These are phyloP conservation scores for Tolypocladium nubicola DNA, from an alignment of 2,329 filamentous ascomycete genomes.

Conservation along the genomic window DNA sequence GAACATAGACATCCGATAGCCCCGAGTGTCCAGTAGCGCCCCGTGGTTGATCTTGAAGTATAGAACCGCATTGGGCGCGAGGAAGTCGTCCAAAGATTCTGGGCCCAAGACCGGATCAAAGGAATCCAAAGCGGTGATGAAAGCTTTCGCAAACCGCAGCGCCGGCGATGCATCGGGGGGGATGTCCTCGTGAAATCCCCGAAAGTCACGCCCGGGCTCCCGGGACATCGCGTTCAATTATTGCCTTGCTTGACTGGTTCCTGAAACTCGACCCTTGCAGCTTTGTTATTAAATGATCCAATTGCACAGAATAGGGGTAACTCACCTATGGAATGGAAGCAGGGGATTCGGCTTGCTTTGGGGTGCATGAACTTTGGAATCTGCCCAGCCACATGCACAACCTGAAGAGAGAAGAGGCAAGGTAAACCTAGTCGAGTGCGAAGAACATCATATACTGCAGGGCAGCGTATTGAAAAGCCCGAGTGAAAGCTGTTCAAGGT, in stretches of 20 bases:
- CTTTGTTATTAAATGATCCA: neutral
- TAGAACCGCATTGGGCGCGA: neutral
- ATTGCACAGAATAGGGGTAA: too few species aligned
- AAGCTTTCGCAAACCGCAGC: neutral
- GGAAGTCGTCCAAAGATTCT: neutral
- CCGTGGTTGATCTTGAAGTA: neutral
- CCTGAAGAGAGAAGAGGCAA: neutral
- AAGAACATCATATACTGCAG: too few species aligned
- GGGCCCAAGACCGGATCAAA: neutral
- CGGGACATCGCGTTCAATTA: neutral
- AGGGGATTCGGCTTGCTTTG: too few species aligned
- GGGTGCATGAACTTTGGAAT: too few species aligned
- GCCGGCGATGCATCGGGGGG: neutral
- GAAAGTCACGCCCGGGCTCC: neutral
- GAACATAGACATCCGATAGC: neutral
- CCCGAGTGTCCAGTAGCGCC: neutral
- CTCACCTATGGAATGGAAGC: too few species aligned
- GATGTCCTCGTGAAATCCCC: neutral
- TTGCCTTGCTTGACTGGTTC: neutral
- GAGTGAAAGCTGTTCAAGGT: neutral
- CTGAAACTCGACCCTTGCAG: neutral
- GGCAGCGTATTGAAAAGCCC: neutral
- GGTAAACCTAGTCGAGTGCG: neutral
- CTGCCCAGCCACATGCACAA: too few species aligned
- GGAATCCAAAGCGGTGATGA: neutral